A percentile compares a stretch with the other conserved stretches of the same genome.
These are phyloP conservation scores for Erythrophleum ivorense DNA, from an alignment of 331 rosid genomes.

Conservation along the genomic window DNA sequence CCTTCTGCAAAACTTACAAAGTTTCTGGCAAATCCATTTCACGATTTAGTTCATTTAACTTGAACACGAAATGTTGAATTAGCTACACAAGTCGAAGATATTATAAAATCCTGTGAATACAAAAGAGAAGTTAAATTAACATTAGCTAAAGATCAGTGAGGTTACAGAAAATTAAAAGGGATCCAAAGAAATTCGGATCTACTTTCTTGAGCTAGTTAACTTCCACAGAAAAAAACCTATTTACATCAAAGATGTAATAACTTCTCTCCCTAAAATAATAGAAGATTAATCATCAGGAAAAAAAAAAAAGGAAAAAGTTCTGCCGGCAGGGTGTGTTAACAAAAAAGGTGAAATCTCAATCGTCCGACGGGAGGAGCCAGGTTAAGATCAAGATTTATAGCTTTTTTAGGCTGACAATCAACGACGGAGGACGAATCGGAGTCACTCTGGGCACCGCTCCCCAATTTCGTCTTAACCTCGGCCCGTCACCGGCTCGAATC, in stretches of 20 bases:
- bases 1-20: background rate
- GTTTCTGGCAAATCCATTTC: background rate
- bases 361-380: slow-evolving; percentile 71
- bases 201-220: slow-evolving; percentile 23
- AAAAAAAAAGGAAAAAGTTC: background rate
- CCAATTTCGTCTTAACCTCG: slow-evolving; percentile 36
- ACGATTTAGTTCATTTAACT: background rate
- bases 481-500: slow-evolving; percentile 49
- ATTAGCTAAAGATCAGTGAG: slow-evolving; percentile 22
- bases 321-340: background rate
- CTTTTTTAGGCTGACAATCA: slow-evolving; percentile 54
- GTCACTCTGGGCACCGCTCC: slow-evolving; percentile 50
- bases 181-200: slow-evolving; percentile 26
- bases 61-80: background rate
- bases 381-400: slow-evolving; percentile 70
- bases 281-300: slow-evolving; percentile 31
- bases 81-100: background rate
- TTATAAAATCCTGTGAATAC: too few relatives aligned
- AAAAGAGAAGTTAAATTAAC: background rate
- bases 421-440: slow-evolving; percentile 59
- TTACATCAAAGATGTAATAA: slow-evolving; percentile 39
- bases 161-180: slow-evolving; percentile 26
- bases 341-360: slow-evolving; percentile 39
- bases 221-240: background rate
- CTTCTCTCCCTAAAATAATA: slow-evolving; percentile 41